Evolutionary conservation across 768 basidiomycete species (phyloP).

Genomic region (Gloeostereum incarnatum): DNA sequence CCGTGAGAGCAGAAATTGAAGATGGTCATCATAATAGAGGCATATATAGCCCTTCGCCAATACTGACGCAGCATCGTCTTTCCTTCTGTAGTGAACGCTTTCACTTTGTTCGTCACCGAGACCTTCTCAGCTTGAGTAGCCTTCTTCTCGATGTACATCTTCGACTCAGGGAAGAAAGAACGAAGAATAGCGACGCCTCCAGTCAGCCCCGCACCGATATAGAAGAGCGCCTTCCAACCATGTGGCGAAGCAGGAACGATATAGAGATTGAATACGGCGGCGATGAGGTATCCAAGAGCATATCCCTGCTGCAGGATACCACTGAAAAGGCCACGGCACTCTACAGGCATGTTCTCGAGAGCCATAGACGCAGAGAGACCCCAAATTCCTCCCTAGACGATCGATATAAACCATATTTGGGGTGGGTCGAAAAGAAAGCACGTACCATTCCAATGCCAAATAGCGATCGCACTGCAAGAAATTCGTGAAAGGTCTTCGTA

Average conservation of each 20-base stretch:
- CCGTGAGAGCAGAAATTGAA: constrained; percentile 35
- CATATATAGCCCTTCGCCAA: constrained; percentile 51
- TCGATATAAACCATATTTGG: no score
- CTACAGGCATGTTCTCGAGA: constrained; percentile 50
- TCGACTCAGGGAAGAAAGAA: constrained; percentile 38
- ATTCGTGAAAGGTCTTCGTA: neutral
- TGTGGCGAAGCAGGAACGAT: constrained; percentile 18
- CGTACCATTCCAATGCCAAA: constrained; percentile 50
- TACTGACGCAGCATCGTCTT: constrained; percentile 46
- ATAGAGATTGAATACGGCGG: constrained; percentile 50
- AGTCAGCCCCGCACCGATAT: constrained; percentile 41
- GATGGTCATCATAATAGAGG: constrained; percentile 48
- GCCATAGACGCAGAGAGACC: constrained; percentile 44
- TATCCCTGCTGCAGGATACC: constrained; percentile 67
- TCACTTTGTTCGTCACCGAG: constrained; percentile 26
- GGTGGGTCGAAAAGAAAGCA: no score
- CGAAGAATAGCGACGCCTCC: constrained; percentile 45
- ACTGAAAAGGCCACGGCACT: constrained; percentile 51
- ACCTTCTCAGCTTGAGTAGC: constrained; percentile 10
- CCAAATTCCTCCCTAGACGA: constrained; percentile 60
- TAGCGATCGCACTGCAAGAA: constrained; percentile 47
- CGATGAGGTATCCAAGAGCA: constrained; percentile 54
- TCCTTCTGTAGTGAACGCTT: constrained; percentile 46
- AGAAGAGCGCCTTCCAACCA: constrained; percentile 52
- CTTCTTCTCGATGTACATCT: constrained; percentile 4